Evolutionary conservation across 257 asterid species (phyloP), one percentile per base, ranked within the genome.

Genomic region (Gentiana dahurica): DNA sequence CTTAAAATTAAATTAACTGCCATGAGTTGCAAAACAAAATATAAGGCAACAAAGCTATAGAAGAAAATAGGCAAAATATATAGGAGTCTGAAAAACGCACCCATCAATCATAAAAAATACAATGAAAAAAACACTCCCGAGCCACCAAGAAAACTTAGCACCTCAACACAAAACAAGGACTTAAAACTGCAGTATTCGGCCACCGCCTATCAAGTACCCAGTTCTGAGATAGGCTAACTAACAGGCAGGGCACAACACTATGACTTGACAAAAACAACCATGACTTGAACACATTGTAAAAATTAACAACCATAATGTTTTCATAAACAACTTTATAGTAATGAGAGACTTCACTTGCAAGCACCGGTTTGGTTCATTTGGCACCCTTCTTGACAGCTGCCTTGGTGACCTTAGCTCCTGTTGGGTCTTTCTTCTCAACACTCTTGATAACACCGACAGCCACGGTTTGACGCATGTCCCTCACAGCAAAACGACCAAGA

Each of bases 301-400:
- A 4, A 61, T 41, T 8, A 8, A 51, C 79, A 77, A 44, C 9
- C 39, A 52, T 4, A 4, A 34, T 5, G 0, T 84, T 77, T 63
- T 77, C 77, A 53, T 70, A 81, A 9, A 73, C 90, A 55, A 7
- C 39, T 55, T 60, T 68, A 60, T 68, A 59, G 13, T 37, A 64
- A 35, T 35, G 80, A 79, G 72, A 57, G 80, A 83, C 67, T 79
- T 74, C 58, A 79, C 77, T 13, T 84, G 83, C 69, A 82, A 34
- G 53, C 52, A 44, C 64, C 60, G 37, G 73, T 51, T 54, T 56
- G 43, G n/a, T 57, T 85, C 85, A 83, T 71, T 85, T 85, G 59
- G 74, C 91, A 47, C 91, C 91, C 76, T 82, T 82, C 88, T 85
- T 85, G 32, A 57, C 86, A 10, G 94, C 95, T 59, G 92, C 95